These are phyloP conservation scores for Carallia brachiata DNA, from an alignment of 345 rosid species.

Conservation along the genomic window DNA sequence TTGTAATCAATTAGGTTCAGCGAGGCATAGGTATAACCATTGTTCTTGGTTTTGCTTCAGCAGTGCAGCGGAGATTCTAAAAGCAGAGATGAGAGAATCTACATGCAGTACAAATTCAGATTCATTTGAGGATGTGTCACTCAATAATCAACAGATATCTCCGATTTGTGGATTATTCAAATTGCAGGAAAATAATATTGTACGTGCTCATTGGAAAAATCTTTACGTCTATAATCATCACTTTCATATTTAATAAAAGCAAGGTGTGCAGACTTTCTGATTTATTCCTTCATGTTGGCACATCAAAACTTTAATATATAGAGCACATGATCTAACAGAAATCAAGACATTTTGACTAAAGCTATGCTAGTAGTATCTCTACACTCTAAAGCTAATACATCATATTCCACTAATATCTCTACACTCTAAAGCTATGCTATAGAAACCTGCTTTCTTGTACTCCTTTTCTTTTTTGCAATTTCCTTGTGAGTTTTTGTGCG, in stretches of 20 bases:
- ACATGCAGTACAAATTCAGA: slow-evolving; percentile 18
- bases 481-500: too few species aligned
- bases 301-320: too few species aligned
- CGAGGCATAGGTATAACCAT: slow-evolving; percentile 1
- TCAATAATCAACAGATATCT: slow-evolving; percentile 20
- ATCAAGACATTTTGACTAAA: too few species aligned
- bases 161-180: slow-evolving; percentile 23
- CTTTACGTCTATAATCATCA: background rate
- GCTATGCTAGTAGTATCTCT: too few species aligned
- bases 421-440: too few species aligned
- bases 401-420: too few species aligned
- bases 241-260: background rate
- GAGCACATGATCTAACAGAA: too few species aligned
- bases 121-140: slow-evolving; percentile 25
- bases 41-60: slow-evolving; percentile 34
- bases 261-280: too few species aligned
- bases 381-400: too few species aligned
- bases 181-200: slow-evolving; percentile 32
- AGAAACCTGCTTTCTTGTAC: too few species aligned
- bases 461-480: too few species aligned
- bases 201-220: slow-evolving; percentile 27
- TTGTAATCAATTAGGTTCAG: background rate
- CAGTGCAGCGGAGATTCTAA: slow-evolving; percentile 74
- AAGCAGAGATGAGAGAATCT: slow-evolving; percentile 56
- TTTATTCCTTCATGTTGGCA: too few species aligned